Base-by-base conservation (phyloP, 2,329 filamentous ascomycete genomes). In the Gnomoniopsis sp. region DNA sequence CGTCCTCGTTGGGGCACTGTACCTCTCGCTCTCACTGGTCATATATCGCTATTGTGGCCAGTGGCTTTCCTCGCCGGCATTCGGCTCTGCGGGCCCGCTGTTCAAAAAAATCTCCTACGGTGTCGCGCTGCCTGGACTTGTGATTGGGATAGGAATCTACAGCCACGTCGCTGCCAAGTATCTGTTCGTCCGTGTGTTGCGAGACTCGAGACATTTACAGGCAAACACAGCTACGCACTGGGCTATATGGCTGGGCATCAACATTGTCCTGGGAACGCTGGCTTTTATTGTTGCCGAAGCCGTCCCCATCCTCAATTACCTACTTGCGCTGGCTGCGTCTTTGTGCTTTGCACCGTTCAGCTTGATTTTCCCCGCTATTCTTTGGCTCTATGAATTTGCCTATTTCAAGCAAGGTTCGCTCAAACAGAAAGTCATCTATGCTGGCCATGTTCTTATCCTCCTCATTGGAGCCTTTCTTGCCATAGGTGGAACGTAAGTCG, bases 161-260 rank as follows among this genome's bases (percentile, higher is more conserved):
- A 51, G 38, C 23, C 73, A 75, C n/a, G 70, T 73, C 3, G 70
- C 73, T 2, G 71, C 74, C 52, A 76, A 76, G 64, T 75, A 75
- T 54, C 58, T 75, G 6, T 75, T 76, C 36, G 73, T 76, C 10
- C 71, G 74, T 1, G 64, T 75, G 3, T 66, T 76, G 4, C 70
- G 74, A 19, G 59, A 71, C 60, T 74, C 73, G 6, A 50, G 57
- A 21, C 74, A 76, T 55, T 61, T 75, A 7, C 71, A 73, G 63
- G 64, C 66, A 41, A 73, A 75, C 62, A 70, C 68, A 0, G 11
- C 68, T 0, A 62, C 69, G 0, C 72, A 76, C 55, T 75, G 74
- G 74, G 58, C 60, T 2, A 67, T 69, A 1, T 76, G 74, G 74
- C 58, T 76, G 1, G 69, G 66, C 1, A 70, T 66, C 62, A 75